phyloP scores from a whole-genome alignment of 1,139 yeast species.

The Debaryomycetaceae sp. region DNA sequence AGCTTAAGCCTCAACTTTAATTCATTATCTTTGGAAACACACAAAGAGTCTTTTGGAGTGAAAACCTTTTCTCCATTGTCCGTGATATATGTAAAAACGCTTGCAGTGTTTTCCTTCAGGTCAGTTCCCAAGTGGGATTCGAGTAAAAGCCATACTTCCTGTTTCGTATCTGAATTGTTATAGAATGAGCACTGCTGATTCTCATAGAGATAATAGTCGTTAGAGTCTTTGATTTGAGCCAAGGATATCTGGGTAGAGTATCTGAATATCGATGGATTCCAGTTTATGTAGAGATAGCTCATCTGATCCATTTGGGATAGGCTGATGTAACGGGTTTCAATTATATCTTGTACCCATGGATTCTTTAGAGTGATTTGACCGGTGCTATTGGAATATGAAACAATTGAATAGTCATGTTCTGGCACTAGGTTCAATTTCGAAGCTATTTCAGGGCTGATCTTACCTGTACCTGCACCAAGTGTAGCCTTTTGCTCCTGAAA shows the following conservation, averaged over 20 bases:
- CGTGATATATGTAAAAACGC: slow-evolving; percentile 29
- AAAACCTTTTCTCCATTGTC: slow-evolving; percentile 31
- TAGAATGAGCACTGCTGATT: slow-evolving; percentile 49
- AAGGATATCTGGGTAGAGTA: slow-evolving; percentile 30
- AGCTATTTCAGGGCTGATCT: slow-evolving; percentile 36
- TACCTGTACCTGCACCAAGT: slow-evolving; percentile 71
- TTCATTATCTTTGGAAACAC: slow-evolving; percentile 15
- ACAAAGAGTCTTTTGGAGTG: slow-evolving; percentile 25
- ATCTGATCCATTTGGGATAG: slow-evolving; percentile 44
- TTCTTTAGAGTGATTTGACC: slow-evolving; percentile 38
- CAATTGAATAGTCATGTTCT: slow-evolving; percentile 66
- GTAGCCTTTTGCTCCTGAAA: slow-evolving; percentile 37
- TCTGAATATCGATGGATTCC: slow-evolving; percentile 50
- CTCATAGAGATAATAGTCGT: slow-evolving; percentile 20
- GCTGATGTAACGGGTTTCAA: slow-evolving; percentile 16
- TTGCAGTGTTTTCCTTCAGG: slow-evolving; percentile 19
- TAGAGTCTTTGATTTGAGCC: slow-evolving; percentile 15
- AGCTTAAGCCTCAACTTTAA: slow-evolving; percentile 30
- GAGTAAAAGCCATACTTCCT: slow-evolving; percentile 50
- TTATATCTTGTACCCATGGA: slow-evolving; percentile 40
- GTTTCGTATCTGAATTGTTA: slow-evolving; percentile 26
- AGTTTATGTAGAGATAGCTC: slow-evolving; percentile 60
- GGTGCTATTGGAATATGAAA: slow-evolving; percentile 7
- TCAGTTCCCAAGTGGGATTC: slow-evolving; percentile 32
- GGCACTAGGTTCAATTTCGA: slow-evolving; percentile 42